Evolutionary conservation across 2,329 filamentous ascomycete species (phyloP), one percentile per base, ranked within the genome.

Genomic region (Pseudogymnoascus pannorum): DNA sequence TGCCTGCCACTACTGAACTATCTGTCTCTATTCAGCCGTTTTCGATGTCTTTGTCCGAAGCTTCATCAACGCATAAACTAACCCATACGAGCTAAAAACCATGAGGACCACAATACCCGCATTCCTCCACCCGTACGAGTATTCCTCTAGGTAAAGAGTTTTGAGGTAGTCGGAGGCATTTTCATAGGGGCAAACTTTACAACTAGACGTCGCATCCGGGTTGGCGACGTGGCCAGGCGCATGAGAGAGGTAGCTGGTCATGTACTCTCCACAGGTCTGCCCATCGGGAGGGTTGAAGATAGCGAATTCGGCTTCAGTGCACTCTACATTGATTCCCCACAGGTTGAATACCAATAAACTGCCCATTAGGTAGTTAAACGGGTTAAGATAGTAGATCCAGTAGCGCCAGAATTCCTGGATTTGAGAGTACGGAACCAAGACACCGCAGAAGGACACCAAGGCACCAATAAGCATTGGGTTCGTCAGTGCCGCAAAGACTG

Each of bases 361-460:
- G 4, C 81, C 79, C 72, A 86, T 82, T 3, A 86, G 73, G 62
- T 86, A 86, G 73, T 81, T 84, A 75, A 85, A 86, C 0, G 83
- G 83, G 66, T 86, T 82, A 14, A 84, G 68, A 59, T 76, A 85
- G 73, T 85, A 86, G 4, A 78, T 69, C 68, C 59, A 63, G 65
- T 80, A 81, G 22, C 77, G 75, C 88, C 88, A 92, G 72, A 91
- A 91, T 0, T 72, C 67, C 7, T 84, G 81, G 20, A 92, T 78
- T 24, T 80, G 78, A 0, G 68, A 64, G 64, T 87, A 89, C 0
- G 88, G 87, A 0, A 91, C 88, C 4, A 91, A 77, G 1, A 92
- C 87, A 64, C 89, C 89, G 67, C 87, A 91, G 76, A 92, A 92
- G 1, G 81, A 82, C 7, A 90, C 79, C 2, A 91, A 88, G 0